A percentile compares a stretch with the other conserved stretches of the same genome.
Conservation (phyloP, 495 filamentous ascomycete species). For the Neurospora sp. region DNA sequence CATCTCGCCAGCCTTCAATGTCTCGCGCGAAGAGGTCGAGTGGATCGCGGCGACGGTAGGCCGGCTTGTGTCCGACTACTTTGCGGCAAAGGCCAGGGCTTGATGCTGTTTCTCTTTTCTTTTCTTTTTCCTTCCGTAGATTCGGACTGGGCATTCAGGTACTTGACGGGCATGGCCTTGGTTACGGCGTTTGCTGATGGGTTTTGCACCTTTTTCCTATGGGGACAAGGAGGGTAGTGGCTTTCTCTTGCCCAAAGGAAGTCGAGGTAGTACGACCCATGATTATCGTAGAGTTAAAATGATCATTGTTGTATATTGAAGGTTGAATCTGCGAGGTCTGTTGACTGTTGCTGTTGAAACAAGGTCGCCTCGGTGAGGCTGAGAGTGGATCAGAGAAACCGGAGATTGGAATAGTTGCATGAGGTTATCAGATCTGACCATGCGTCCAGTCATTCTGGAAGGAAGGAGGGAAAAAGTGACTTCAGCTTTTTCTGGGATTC, state of each 20-base stretch:
- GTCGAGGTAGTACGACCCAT: neutral
- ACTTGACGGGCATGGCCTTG: neutral
- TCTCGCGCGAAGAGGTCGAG: conserved; percentile 52
- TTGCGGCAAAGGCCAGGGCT: conserved; percentile 7
- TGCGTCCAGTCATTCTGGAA: neutral
- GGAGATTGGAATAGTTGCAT: neutral
- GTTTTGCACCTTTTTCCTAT: neutral
- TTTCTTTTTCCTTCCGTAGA: neutral
- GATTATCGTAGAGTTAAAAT: neutral
- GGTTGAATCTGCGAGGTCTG: neutral
- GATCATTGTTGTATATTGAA: neutral
- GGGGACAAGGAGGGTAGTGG: neutral
- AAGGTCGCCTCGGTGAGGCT: neutral
- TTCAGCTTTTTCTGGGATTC: neutral
- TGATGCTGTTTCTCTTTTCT: neutral
- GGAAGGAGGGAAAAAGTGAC: neutral
- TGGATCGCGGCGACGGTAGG: conserved; percentile 38
- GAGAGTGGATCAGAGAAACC: neutral
- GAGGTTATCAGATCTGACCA: neutral
- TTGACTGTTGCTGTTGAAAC: neutral
- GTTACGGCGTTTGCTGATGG: neutral
- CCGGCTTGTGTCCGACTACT: conserved; percentile 27
- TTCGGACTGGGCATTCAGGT: neutral
- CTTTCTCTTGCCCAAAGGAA: neutral
- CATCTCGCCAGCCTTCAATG: conserved; percentile 64